phyloP scores from a whole-genome alignment of 2,329 filamentous ascomycete genomes.

The Colletotrichum gloeosporioides region DNA sequence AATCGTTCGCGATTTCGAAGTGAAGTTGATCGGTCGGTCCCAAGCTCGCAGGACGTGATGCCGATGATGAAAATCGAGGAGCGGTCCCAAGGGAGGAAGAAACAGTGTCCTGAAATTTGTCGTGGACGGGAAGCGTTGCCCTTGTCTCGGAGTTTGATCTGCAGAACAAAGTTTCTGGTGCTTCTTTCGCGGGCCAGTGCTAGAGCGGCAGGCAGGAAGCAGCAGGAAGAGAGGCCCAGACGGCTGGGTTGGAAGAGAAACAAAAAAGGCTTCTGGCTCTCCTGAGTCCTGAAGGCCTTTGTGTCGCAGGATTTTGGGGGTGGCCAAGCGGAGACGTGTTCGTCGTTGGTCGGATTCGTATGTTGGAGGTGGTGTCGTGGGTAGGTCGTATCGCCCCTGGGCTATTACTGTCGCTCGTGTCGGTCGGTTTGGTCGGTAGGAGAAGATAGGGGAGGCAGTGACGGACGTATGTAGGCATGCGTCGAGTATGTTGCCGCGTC shows the following conservation, averaged over 20 bases:
- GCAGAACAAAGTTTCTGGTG: slow-evolving; percentile 29
- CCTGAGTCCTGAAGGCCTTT: slow-evolving; percentile 33
- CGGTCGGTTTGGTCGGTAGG: not conserved
- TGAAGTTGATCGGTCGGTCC: not conserved
- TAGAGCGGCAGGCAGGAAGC: not conserved
- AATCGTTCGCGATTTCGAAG: not conserved
- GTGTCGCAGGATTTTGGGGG: slow-evolving; percentile 42
- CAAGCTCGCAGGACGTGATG: not conserved
- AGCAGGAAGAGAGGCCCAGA: slow-evolving; percentile 29
- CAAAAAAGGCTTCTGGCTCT: slow-evolving; percentile 23
- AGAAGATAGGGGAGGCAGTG: not conserved
- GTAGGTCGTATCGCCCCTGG: slow-evolving; percentile 16
- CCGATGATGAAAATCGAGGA: slow-evolving; percentile 14
- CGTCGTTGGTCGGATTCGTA: slow-evolving; percentile 1
- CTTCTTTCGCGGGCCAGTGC: slow-evolving; percentile 5
- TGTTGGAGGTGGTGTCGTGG: slow-evolving; percentile 5
- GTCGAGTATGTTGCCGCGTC: slow-evolving; percentile 5
- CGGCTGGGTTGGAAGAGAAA: not conserved
- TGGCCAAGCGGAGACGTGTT: not conserved
- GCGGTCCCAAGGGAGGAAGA: slow-evolving; percentile 1
- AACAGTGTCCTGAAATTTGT: not conserved
- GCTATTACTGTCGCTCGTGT: slow-evolving; percentile 19
- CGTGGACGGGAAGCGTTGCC: not conserved
- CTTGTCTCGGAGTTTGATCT: slow-evolving; percentile 27
- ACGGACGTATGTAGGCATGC: not conserved